Base-by-base conservation (phyloP, 345 rosid genomes). In the Physaria fendleri region DNA sequence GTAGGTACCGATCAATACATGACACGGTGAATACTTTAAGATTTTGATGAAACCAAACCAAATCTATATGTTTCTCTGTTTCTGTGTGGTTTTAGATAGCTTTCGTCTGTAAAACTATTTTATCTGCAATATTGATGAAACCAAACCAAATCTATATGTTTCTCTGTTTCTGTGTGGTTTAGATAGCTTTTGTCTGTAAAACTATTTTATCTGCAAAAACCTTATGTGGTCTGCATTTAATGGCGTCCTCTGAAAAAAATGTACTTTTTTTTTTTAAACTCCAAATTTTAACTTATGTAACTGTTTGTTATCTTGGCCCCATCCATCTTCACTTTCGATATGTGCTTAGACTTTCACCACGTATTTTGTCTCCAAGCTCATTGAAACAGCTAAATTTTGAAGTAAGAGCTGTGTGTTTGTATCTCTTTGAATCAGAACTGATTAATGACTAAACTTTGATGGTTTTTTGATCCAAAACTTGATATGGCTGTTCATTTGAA, bases 151-250 rank as follows among this genome's bases (percentile, higher is more conserved):
- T 18, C 7, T 13, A 8, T 49, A 25, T 25, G 20, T 18, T 13
- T 13, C 54, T 68, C 62, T 53, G 50, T 61, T 52, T 43, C 25
- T 60, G 64, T n/a, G n/a, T n/a, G 41, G 46, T 68, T 65, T 23
- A 30, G 14, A 32, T 32, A 32, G 35, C 34, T 50, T 64, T 21
- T 46, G 43, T 66, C 37, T 48, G 59, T 30, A 22, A 29, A 32
- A 4, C 4, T n/a, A 30, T 63, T 21, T 22, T 47, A 7, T 53
- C 53, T 12, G 11, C 4, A 14, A 32, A 15, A 16, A 30, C 33
- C 32, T 28, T 68, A 8, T 59, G 41, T 53, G 64, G 57, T 53
- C 66, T 62, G 51, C 57, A 47, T 62, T 46, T 62, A 56, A 32
- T 69, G 45, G 39, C 32, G 23, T 34, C 33, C 16, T 29, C 38